Percentiles rank a stretch among this genome's conserved stretches.
These are phyloP conservation scores for Cercospora berteroae DNA, from an alignment of 2,329 filamentous ascomycete species.

Conservation along the genomic window DNA sequence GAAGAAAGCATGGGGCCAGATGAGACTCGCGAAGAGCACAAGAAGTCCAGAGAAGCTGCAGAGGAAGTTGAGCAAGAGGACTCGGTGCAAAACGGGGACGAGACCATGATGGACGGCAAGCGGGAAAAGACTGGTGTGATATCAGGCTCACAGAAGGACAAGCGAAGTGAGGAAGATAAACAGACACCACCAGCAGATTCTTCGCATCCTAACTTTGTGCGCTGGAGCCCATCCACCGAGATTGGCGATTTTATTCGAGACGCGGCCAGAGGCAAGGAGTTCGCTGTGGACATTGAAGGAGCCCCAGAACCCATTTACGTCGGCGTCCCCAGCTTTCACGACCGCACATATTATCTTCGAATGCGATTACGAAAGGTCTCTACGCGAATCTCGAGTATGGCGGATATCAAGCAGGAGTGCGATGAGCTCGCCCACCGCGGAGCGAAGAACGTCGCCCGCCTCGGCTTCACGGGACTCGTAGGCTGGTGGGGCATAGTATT, in stretches of 20 bases:
- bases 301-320: conserved; percentile 67
- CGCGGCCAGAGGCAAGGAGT: conserved; percentile 78
- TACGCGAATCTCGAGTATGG: conserved; percentile 64
- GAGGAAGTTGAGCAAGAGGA: conserved; percentile 36
- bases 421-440: conserved; percentile 72
- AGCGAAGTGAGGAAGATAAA: conserved; percentile 45
- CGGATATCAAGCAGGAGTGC: conserved; percentile 76
- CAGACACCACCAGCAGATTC: conserved; percentile 23
- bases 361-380: conserved; percentile 71
- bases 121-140: conserved; percentile 47
- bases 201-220: conserved; percentile 66
- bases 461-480: conserved; percentile 70
- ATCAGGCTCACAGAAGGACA: conserved; percentile 32
- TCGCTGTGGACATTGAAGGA: conserved; percentile 79
- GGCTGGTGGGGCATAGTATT: conserved; percentile 84
- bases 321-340: conserved; percentile 80
- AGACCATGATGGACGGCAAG: conserved; percentile 53
- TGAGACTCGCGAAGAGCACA: conserved; percentile 16
- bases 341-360: conserved; percentile 85
- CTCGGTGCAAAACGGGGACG: conserved; percentile 41
- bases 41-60: conserved; percentile 36
- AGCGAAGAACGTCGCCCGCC: conserved; percentile 75
- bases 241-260: conserved; percentile 93
- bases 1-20: conserved; percentile 46
- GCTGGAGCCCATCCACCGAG: conserved; percentile 85